Percentiles rank a stretch among this genome's conserved stretches.
Evolutionary conservation across 192 early-diverging fungal genomes (phyloP).

Genomic region (Mortierella antarctica): DNA sequence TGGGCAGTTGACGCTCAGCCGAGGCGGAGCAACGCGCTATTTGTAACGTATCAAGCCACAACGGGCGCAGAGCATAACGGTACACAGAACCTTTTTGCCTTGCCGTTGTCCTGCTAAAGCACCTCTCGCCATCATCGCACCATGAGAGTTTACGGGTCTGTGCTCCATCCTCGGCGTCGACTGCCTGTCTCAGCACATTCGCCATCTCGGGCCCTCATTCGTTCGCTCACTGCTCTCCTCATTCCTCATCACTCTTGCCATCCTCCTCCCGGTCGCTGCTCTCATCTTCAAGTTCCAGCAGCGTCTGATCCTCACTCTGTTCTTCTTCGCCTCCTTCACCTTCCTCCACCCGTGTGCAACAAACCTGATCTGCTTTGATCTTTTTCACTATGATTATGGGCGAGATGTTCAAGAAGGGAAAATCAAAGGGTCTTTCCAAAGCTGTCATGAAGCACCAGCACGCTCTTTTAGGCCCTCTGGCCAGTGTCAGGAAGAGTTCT

Average conservation of each 20-base stretch:
- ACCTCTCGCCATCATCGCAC: too few species aligned
- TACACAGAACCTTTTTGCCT: too few species aligned
- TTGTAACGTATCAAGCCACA: too few species aligned
- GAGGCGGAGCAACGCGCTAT: too few species aligned
- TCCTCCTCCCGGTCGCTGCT: slow-evolving; percentile 34
- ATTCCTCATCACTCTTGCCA: slow-evolving; percentile 24
- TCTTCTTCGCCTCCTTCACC: slow-evolving; percentile 6
- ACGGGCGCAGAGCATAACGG: too few species aligned
- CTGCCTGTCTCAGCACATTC: slow-evolving; percentile 24
- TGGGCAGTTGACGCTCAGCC: too few species aligned
- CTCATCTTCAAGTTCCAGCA: slow-evolving; percentile 36
- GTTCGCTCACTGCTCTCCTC: slow-evolving; percentile 16
- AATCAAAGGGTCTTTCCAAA: slow-evolving; percentile 21
- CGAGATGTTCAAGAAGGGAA: slow-evolving; percentile 30
- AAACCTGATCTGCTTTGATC: slow-evolving; percentile 30
- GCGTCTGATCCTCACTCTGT: slow-evolving; percentile 9
- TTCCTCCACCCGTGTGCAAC: slow-evolving; percentile 2
- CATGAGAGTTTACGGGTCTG: too few species aligned
- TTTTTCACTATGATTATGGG: slow-evolving; percentile 36
- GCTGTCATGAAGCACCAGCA: slow-evolving; percentile 14
- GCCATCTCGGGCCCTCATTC: slow-evolving; percentile 28
- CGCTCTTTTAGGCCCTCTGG: slow-evolving; percentile 18
- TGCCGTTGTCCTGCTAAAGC: too few species aligned
- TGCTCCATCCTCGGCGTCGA: slow-evolving; percentile 25
- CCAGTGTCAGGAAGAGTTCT: slow-evolving; percentile 12